Conservation (phyloP, 371 early-diverging fungal species). For the Funneliformis caledonium region DNA sequence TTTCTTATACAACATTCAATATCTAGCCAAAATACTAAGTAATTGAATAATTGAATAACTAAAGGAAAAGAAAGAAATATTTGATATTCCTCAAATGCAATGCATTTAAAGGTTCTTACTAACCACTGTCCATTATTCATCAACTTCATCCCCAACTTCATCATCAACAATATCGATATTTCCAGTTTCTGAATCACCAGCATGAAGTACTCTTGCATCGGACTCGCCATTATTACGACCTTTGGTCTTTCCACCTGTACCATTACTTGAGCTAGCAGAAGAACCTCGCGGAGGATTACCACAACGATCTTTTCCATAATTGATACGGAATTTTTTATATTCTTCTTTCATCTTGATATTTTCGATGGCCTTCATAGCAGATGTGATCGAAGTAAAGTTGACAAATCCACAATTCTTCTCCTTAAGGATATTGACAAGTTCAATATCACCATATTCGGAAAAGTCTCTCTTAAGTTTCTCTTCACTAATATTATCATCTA, state of each 20-base stretch:
- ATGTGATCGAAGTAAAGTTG: constrained; percentile 72
- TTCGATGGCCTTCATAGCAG: constrained; percentile 75
- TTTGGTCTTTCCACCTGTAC: constrained; percentile 1
- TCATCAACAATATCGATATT: constrained; percentile 30
- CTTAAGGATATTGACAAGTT: constrained; percentile 72
- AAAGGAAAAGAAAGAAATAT: background rate
- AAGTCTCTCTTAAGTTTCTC: constrained; percentile 71
- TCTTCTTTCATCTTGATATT: constrained; percentile 62
- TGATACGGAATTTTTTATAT: constrained; percentile 62
- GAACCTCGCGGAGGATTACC: constrained; percentile 59
- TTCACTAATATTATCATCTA: constrained; percentile 65
- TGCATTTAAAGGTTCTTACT: background rate
- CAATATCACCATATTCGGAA: constrained; percentile 78
- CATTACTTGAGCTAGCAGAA: constrained; percentile 19
- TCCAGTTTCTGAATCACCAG: constrained; percentile 34
- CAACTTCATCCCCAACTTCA: constrained; percentile 24
- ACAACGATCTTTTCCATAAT: constrained; percentile 88
- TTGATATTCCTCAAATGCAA: background rate
- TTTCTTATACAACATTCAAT: background rate
- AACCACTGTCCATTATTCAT: constrained; percentile 20
- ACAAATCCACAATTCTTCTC: constrained; percentile 86
- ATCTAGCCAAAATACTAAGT: background rate
- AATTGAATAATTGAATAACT: background rate
- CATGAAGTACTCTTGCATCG: constrained; percentile 40
- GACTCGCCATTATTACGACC: constrained; percentile 40